Conservation (phyloP, 306 rosid species). For the Gleditsia sinensis region DNA sequence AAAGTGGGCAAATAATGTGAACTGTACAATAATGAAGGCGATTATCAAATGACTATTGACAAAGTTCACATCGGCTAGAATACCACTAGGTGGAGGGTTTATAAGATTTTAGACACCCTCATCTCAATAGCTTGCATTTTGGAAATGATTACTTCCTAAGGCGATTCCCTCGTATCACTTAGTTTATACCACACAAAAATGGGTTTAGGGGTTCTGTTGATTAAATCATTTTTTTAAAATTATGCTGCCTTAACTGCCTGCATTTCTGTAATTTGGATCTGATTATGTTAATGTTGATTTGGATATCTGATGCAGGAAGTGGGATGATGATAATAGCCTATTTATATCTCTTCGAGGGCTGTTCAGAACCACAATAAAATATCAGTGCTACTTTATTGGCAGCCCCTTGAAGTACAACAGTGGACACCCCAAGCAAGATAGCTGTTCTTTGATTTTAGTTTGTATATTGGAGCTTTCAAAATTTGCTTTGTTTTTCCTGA, state of each 20-base stretch:
- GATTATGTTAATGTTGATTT: slow-evolving; percentile 5
- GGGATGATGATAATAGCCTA: background rate
- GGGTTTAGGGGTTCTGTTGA: background rate
- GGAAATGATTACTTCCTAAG: no score
- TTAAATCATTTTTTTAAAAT: no score
- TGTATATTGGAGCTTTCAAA: background rate
- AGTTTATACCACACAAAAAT: no score
- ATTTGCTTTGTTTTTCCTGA: background rate
- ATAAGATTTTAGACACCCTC: no score
- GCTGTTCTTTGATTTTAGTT: background rate
- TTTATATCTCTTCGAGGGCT: background rate
- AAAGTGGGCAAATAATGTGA: no score
- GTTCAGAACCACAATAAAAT: background rate
- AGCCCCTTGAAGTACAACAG: background rate
- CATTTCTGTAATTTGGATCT: background rate
- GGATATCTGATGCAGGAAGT: slow-evolving; percentile 33
- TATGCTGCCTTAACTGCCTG: background rate
- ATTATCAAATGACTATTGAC: no score
- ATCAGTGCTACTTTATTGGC: background rate
- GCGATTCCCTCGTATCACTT: no score
- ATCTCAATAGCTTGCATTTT: no score
- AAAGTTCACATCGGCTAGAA: no score
- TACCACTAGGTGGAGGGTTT: no score
- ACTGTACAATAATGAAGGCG: no score
- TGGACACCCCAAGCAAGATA: background rate